phyloP scores from a whole-genome alignment of 495 filamentous ascomycete genomes.

The Penicillium samsonianum region DNA sequence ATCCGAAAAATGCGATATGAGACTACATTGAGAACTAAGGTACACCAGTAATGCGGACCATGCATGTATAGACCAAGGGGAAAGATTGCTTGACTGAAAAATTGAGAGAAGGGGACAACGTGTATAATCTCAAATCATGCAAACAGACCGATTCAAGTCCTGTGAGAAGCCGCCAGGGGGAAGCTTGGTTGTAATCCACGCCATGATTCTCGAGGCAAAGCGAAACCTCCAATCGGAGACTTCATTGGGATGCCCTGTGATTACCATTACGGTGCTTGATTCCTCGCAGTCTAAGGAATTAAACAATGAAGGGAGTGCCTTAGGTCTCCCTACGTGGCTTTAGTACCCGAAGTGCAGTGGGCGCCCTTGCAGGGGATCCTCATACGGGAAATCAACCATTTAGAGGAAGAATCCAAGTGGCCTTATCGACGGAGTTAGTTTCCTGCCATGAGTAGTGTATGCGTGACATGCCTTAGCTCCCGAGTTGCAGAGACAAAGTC shows the following conservation, averaged over 20 bases:
- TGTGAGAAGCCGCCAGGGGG: no score
- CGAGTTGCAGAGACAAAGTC: conserved; percentile 1
- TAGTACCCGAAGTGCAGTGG: conserved; percentile 8
- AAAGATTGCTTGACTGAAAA: no score
- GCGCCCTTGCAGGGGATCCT: conserved; percentile 25
- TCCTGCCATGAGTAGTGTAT: background rate
- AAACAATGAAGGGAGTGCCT: conserved; percentile 30
- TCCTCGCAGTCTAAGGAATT: conserved; percentile 8
- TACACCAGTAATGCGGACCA: no score
- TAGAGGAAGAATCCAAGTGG: background rate
- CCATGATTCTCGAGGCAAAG: no score
- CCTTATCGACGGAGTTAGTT: background rate
- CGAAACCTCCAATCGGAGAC: conserved; percentile 1
- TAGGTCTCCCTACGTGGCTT: conserved; percentile 13
- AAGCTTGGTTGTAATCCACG: no score
- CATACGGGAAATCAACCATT: conserved; percentile 15
- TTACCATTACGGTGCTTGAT: conserved; percentile 16
- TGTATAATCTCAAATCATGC: no score
- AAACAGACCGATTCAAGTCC: no score
- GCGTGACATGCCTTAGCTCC: conserved; percentile 24
- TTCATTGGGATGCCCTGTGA: background rate
- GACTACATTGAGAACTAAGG: no score
- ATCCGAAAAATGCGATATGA: no score
- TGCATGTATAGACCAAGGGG: no score
- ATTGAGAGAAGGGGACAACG: no score